Evolutionary conservation across 2,329 filamentous ascomycete genomes (phyloP).

Genomic region (Calycina herbarum): DNA sequence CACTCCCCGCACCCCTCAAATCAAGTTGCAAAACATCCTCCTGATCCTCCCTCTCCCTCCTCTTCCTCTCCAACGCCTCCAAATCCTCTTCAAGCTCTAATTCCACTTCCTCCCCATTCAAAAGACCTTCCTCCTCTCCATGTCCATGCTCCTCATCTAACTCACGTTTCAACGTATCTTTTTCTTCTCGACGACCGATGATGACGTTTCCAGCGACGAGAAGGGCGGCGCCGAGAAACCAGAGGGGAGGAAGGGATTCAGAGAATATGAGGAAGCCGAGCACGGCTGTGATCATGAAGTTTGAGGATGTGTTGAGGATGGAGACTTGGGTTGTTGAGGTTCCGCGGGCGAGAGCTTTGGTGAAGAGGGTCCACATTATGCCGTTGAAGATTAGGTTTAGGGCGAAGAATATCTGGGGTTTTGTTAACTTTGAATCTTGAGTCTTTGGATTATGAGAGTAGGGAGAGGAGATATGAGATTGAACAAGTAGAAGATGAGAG

Average conservation of each 20-base stretch:
- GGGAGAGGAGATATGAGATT: not conserved
- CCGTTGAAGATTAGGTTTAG: slow-evolving; percentile 49
- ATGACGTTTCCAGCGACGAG: slow-evolving; percentile 77
- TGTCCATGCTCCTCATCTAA: slow-evolving; percentile 20
- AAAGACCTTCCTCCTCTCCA: slow-evolving; percentile 18
- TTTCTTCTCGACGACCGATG: slow-evolving; percentile 60
- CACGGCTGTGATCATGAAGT: slow-evolving; percentile 77
- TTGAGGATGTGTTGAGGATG: slow-evolving; percentile 79
- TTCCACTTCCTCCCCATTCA: slow-evolving; percentile 15
- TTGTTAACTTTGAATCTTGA: slow-evolving; percentile 1
- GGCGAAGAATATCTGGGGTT: slow-evolving; percentile 60
- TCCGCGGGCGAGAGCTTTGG: slow-evolving; percentile 70
- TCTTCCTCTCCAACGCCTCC: slow-evolving; percentile 19
- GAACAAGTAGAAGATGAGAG: not conserved
- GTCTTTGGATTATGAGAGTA: not conserved
- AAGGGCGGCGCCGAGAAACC: slow-evolving; percentile 73
- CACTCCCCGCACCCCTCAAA: slow-evolving; percentile 17
- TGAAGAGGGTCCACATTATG: slow-evolving; percentile 81
- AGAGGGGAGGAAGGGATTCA: slow-evolving; percentile 69
- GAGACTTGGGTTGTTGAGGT: slow-evolving; percentile 76
- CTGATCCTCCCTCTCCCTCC: slow-evolving; percentile 21
- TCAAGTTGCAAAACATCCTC: slow-evolving; percentile 33
- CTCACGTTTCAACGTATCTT: slow-evolving; percentile 18
- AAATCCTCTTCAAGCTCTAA: slow-evolving; percentile 20
- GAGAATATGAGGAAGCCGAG: slow-evolving; percentile 70